Evolutionary conservation across 2,329 filamentous ascomycete genomes (phyloP), one percentile per base, ranked within the genome.

Genomic region (Scedosporium minutisporum): DNA sequence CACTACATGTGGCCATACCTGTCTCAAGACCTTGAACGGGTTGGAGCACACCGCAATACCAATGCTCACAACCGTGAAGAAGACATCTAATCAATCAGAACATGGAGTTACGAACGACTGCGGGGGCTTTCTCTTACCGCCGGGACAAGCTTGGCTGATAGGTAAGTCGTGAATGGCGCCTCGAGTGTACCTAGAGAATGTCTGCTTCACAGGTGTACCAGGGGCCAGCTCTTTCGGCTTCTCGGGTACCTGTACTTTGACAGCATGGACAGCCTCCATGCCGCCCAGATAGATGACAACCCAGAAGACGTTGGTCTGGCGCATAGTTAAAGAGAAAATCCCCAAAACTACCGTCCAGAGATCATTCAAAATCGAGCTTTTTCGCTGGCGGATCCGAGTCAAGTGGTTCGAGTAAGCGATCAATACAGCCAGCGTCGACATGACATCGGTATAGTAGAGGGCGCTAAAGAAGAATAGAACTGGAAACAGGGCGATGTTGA

Each of bases 241-340:
- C 33, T 16, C 10, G 14, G 48, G 53, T 75, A 75, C 16, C 68
- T 83, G 69, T 3, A 68, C 73, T 69, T 80, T 83, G 64, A 84
- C 74, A 18, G 75, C 79, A 67, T 82, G 79, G 2, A 85, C 73
- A 53, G 76, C 75, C 71, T 87, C 82, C 51, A 85, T 65, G 5
- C 82, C 87, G 21, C 88, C 88, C 68, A 91, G 84, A 69, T 90
- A 91, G 0, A 93, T 79, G 1, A 90, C 88, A 0, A 93, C 87
- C 95, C 95, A 99, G 72, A 99, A 96, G 63, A 97, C 89, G 69
- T 99, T 99, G 0, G 95, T 99, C 74, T 99, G 95, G 25, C 95
- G 82, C 78, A 96, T 95, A 2, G 83, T 76, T 21, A 99, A 79
- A 1, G 91, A 81, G 1, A 83, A 65, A 0, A 91, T 66, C 0